Evolutionary conservation across 176 grass and related monocot species (phyloP), one percentile per base, ranked within the genome.

Genomic region (Elaeis guineensis): DNA sequence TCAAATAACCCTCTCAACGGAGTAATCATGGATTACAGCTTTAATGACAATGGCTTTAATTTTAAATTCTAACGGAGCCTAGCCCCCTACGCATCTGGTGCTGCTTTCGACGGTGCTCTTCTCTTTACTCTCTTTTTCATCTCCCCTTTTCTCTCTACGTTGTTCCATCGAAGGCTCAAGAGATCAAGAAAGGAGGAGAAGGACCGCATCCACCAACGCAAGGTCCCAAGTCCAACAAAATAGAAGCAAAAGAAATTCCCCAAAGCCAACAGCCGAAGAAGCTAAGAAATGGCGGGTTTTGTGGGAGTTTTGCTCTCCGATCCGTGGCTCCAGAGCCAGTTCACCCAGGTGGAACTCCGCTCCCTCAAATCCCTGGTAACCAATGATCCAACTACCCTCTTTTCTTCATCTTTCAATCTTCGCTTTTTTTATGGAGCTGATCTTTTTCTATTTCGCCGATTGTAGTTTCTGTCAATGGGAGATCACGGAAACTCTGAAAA

Each of bases 311-410:
- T 88, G 18, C 84, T 93, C 21, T 88, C 84, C 54, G 80, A 93
- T 57, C 84, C 89, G 19, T 93, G 79, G 71, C 74, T 93, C 24
- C 80, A 93, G 78, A 82, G 77, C 71, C 77, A 85, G 62, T 93
- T 93, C 80, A 88, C 84, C 57, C 89, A 93, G 75, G 71, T 70
- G 15, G 89, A 93, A 28, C 89, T 93, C 67, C 89, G 89, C 25
- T 69, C 70, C 18, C 77, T 93, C 63, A 82, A 88, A 76, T 15
- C 56, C 22, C 80, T 84, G 83, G 83, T 81, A 57, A 51, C 5
- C 48, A 1, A 39, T 15, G 25, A 30, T 0, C 6, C 5, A 39
- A 21, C 24, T 9, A 11, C 18, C 29, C 35, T 49, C 57, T 35
- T 30, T 8, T 62, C 39, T 52, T 58, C 59, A 15, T 44, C 35